These are phyloP conservation scores for Oryza glumipatula DNA, from an alignment of 176 grass and related monocot genomes.

Conservation along the genomic window DNA sequence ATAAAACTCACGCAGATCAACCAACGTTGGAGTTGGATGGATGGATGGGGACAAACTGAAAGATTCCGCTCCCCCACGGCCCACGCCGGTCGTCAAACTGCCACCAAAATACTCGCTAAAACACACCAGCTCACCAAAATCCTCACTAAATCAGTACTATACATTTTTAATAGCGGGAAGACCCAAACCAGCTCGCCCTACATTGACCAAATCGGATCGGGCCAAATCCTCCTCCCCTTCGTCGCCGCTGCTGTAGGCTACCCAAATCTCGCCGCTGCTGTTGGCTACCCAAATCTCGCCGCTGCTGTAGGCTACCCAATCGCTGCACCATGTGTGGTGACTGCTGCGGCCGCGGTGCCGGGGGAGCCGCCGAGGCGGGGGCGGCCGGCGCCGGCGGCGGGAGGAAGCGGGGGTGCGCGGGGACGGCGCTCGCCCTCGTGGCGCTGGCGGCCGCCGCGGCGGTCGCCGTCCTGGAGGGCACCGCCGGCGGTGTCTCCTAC, in stretches of 20 bases:
- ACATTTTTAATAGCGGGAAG: not conserved
- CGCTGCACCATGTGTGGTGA: constrained; percentile 49
- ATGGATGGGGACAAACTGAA: constrained; percentile 20
- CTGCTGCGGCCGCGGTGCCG: constrained; percentile 39
- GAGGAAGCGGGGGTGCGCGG: constrained; percentile 20
- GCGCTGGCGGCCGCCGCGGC: constrained; percentile 53
- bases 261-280: not conserved
- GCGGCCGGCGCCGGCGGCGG: no score
- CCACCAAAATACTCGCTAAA: constrained; percentile 37
- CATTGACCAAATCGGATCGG: not conserved
- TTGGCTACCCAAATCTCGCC: not conserved
- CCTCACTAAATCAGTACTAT: no score
- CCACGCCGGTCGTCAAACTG: constrained; percentile 26
- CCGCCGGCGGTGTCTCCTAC: constrained; percentile 59
- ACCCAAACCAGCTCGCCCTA: not conserved
- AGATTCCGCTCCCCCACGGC: constrained; percentile 17
- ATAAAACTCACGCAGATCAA: not conserved
- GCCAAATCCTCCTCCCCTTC: not conserved
- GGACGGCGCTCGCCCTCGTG: constrained; percentile 38
- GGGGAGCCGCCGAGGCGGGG: not conserved
- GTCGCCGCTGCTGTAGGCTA: not conserved
- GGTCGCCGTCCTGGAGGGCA: constrained; percentile 72
- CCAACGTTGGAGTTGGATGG: not conserved
- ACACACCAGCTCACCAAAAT: not conserved
- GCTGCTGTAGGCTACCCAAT: not conserved